phyloP scores from a whole-genome alignment of 2,329 filamentous ascomycete species.

The Ceratocystis papillata region DNA sequence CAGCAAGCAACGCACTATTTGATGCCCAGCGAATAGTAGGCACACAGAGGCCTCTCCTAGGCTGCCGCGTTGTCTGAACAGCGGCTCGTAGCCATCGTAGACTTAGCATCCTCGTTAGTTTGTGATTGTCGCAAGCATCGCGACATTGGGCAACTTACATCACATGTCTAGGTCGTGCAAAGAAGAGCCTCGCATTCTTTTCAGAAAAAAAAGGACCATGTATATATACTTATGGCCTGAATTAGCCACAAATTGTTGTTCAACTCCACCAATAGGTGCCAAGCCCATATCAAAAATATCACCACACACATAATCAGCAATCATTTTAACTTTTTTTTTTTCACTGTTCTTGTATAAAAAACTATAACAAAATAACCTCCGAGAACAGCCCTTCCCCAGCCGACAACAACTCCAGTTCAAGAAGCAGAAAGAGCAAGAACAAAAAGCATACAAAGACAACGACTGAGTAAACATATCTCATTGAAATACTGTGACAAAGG shows the following conservation, averaged over 20 bases:
- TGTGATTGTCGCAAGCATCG: neutral
- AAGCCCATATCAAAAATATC: neutral
- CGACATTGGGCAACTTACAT: neutral
- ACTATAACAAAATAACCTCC: neutral
- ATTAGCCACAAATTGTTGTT: neutral
- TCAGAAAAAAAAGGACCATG: neutral
- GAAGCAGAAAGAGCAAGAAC: neutral
- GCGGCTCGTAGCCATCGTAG: neutral
- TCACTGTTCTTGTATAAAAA: conserved; percentile 1
- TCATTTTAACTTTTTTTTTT: neutral
- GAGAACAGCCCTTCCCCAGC: neutral
- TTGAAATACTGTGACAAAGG: neutral
- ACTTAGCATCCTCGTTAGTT: conserved; percentile 6
- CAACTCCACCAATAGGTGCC: neutral
- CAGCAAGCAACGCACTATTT: conserved; percentile 5
- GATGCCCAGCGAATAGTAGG: conserved; percentile 3
- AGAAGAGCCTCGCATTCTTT: neutral
- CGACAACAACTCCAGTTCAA: conserved; percentile 6
- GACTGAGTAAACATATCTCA: neutral
- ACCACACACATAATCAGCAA: neutral
- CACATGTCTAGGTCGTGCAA: neutral
- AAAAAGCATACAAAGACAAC: conserved; percentile 2
- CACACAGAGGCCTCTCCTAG: neutral
- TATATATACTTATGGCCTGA: conserved; percentile 18
- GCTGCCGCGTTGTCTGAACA: neutral